phyloP scores from a whole-genome alignment of 768 basidiomycete species.

The Multifurca ochricompacta region DNA sequence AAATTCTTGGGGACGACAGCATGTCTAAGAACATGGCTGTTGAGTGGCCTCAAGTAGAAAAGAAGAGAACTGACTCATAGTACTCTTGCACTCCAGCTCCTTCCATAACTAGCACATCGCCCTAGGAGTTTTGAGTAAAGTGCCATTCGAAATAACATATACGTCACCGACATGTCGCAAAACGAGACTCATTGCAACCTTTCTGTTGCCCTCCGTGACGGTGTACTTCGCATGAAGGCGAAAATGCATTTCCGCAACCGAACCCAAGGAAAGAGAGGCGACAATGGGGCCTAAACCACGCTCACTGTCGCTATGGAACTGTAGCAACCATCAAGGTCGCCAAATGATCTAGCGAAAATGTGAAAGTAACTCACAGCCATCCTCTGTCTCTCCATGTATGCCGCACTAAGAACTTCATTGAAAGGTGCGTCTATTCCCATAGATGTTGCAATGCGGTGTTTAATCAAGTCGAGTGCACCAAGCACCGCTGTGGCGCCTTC shows the following conservation, averaged over 20 bases:
- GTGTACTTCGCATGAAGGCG: constrained; percentile 38
- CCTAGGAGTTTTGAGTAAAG: constrained; percentile 34
- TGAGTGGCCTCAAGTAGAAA: constrained; percentile 3
- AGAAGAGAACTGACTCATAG: constrained; percentile 50
- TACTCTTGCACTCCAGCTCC: constrained; percentile 55
- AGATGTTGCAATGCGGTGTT: constrained; percentile 43
- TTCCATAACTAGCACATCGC: constrained; percentile 74
- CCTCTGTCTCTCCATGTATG: constrained; percentile 79
- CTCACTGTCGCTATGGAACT: constrained; percentile 82
- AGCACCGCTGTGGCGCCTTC: constrained; percentile 51
- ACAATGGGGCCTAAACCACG: constrained; percentile 63
- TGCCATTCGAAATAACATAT: background rate
- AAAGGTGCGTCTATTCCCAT: constrained; percentile 38
- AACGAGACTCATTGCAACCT: constrained; percentile 44
- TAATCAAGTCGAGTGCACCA: constrained; percentile 51
- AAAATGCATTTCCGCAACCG: constrained; percentile 76
- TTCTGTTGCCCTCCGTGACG: constrained; percentile 22
- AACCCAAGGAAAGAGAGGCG: constrained; percentile 70
- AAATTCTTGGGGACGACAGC: constrained; percentile 69
- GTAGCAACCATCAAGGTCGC: background rate
- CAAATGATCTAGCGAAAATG: background rate
- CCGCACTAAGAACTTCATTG: constrained; percentile 75
- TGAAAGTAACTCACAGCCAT: constrained; percentile 54
- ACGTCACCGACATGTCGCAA: constrained; percentile 52
- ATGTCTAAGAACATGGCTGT: constrained; percentile 39